Evolutionary conservation across 805 yeast genomes (phyloP), one percentile per base, ranked within the genome.

Genomic region (Cyberlindnera amylophila): DNA sequence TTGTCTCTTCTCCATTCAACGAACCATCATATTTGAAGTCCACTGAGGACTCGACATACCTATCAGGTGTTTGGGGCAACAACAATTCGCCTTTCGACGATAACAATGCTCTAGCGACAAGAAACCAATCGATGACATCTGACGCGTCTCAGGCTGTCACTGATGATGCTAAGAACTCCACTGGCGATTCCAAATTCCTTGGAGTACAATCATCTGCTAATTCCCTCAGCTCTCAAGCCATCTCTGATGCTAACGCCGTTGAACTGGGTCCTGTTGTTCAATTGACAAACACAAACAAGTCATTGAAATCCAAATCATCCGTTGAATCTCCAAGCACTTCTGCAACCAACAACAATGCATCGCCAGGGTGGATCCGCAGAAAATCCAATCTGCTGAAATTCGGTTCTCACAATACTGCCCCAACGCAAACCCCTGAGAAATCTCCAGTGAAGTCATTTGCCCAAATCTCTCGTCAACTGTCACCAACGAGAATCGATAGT

Each of bases 311-410:
- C 3, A 52, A 49, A 26, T 52, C 58, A 4, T 39, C 49, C 2
- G 8, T 39, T 9, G 57, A 57, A 2, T 45, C 46, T 17, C 23
- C 42, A 6, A 6, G 30, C 10, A 45, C 53, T 3, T 36, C 38
- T 21, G 36, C 23, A 45, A 36, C 27, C n/a, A 27, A 27, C 13
- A 49, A 27, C 12, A 49, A 54, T n/a, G 42, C 61, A 2, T 64
- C 72, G 4, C 69, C 71, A 8, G 63, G 69, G 7, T 64, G 68
- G 33, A 61, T 69, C 52, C 43, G 48, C 33, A 63, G 62, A 35
- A 61, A 55, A 37, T 59, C 57, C 39, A 60, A 57, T 32, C 51
- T 69, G 16, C 65, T 66, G 48, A 56, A 63, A 33, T 64, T 69
- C 51, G 71, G 72, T 10, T n/a, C n/a, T n/a, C 37, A 38, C 7